phyloP scores from a whole-genome alignment of 306 rosid genomes.

The Morella rubra region DNA sequence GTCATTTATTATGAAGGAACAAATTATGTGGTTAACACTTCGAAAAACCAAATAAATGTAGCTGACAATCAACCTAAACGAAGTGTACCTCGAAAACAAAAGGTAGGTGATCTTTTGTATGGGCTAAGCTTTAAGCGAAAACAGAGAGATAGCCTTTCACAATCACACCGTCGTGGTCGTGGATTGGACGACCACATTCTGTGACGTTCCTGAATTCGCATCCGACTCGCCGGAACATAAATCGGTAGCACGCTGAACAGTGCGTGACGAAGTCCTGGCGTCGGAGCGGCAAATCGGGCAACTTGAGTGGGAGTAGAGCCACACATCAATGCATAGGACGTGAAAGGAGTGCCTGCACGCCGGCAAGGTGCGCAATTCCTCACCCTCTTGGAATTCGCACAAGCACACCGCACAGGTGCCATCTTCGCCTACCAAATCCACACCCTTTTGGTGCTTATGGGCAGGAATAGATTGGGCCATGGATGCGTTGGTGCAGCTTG shows the following conservation, averaged over 20 bases:
- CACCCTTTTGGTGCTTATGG: conserved; percentile 26
- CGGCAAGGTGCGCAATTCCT: conserved; percentile 51
- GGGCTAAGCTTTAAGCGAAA: background rate
- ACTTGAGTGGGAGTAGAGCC: conserved; percentile 54
- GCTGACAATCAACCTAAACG: background rate
- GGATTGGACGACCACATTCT: background rate
- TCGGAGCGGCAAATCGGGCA: conserved; percentile 60
- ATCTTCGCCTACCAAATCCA: conserved; percentile 5
- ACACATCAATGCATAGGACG: conserved; percentile 56
- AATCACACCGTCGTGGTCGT: background rate
- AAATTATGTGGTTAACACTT: too few relatives aligned
- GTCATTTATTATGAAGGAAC: too few relatives aligned
- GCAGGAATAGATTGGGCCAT: conserved; percentile 43
- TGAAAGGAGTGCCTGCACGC: conserved; percentile 73
- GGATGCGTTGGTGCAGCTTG: background rate
- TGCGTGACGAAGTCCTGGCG: conserved; percentile 27
- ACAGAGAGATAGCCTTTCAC: background rate
- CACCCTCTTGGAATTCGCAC: conserved; percentile 63
- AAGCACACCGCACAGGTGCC: conserved; percentile 59
- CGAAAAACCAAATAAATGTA: too few relatives aligned
- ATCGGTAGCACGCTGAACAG: background rate
- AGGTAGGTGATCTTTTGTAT: background rate
- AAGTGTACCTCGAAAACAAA: background rate
- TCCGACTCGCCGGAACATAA: background rate
- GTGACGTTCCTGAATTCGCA: background rate